Conservation (phyloP, 1,139 yeast species). For the Debaryomyces singareniensis region DNA sequence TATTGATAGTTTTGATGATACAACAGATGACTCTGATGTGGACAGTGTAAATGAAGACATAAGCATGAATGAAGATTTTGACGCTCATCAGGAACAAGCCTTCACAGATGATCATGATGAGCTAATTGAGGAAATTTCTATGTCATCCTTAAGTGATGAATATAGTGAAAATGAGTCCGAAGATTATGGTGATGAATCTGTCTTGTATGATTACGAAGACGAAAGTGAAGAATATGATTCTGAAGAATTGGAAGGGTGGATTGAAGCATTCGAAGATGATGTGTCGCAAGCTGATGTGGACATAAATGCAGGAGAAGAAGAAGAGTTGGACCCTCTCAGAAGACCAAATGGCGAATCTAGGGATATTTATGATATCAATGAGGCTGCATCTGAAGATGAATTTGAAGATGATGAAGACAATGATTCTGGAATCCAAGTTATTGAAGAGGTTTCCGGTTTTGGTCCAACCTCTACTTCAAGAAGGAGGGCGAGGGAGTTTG, state of each 20-base stretch:
- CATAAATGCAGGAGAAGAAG: slow-evolving; percentile 5
- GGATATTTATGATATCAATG: slow-evolving; percentile 2
- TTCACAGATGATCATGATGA: slow-evolving; percentile 16
- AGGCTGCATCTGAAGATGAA: slow-evolving; percentile 9
- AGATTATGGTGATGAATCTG: slow-evolving; percentile 22
- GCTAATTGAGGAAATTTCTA: slow-evolving; percentile 14
- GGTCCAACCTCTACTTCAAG: slow-evolving; percentile 8
- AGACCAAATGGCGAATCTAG: slow-evolving; percentile 4
- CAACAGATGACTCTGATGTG: slow-evolving; percentile 14
- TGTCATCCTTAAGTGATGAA: slow-evolving; percentile 19
- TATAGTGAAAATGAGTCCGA: slow-evolving; percentile 27
- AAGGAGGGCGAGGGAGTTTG: slow-evolving; percentile 16
- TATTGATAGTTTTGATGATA: slow-evolving; percentile 20
- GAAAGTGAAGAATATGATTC: slow-evolving; percentile 32
- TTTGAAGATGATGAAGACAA: slow-evolving; percentile 15
- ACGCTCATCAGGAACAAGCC: slow-evolving; percentile 11
- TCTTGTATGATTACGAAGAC: slow-evolving; percentile 10
- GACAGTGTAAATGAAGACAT: slow-evolving; percentile 20
- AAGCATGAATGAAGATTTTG: slow-evolving; percentile 19
- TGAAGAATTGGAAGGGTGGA: slow-evolving; percentile 40
- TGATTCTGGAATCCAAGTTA: slow-evolving; percentile 7
- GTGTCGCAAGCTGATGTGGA: slow-evolving; percentile 12
- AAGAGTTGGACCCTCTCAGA: slow-evolving; percentile 7
- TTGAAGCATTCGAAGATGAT: slow-evolving; percentile 33
- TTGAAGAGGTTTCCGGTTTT: slow-evolving; percentile 15